Evolutionary conservation across 148 eudicot species (phyloP), one percentile per base, ranked within the genome.

Genomic region (Camellia lanceoleosa): DNA sequence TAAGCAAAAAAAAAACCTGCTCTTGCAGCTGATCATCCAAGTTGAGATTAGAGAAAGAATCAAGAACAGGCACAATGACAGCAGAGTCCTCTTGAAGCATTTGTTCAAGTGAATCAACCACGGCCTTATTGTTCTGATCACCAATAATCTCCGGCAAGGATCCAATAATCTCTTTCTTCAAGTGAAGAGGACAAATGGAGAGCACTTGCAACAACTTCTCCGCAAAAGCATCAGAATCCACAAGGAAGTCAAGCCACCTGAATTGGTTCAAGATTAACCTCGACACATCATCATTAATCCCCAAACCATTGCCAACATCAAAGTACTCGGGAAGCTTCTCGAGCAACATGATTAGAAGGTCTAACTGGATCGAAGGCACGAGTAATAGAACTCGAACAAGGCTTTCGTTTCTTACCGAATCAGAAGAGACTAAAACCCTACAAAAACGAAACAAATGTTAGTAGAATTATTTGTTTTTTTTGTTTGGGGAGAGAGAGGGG

Each of bases 311-410:
- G 41, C 84, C 82, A 3, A 15, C 52, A 64, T 82, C 83, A 82
- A 88, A 85, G 69, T 80, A 88, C 63, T 90, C 89, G 0, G 92
- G 92, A 83, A 90, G 89, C 82, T 88, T 90, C 87, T 90, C 90
- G 10, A 90, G 86, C 77, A 90, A 81, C 81, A 86, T 81, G 70
- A 78, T 81, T 75, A 83, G 89, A 78, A 90, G 70, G 77, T 83
- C 87, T 73, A 78, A 72, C 82, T 90, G 92, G 69, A 90, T 83
- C 46, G 82, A 75, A 68, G 86, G 85, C 70, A 90, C 87, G 78
- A 90, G 78, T 66, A 90, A 83, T 7, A 90, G 88, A 71, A 86
- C 77, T 76, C 90, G 81, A 41, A 85, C 87, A 30, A 90, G 76
- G 79, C 92, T 90, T 72, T 86, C 89, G 38, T 68, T 83, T 75